Evolutionary conservation across 371 early-diverging fungal genomes (phyloP).

Genomic region (Umbelopsis sp.): DNA sequence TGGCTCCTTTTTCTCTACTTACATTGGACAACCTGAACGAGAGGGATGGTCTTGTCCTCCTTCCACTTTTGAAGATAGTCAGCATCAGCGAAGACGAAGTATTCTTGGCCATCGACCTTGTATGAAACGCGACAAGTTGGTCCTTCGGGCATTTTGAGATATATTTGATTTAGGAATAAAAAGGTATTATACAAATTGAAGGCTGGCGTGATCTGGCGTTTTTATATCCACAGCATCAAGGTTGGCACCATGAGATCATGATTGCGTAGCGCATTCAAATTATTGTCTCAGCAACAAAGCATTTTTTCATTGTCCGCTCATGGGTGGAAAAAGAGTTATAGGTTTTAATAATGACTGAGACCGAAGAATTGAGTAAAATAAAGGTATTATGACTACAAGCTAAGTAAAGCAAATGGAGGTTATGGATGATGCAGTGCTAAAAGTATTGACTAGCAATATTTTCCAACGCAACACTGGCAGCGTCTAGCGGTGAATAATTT

Average conservation of each 20-base stretch:
- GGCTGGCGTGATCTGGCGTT: neutral
- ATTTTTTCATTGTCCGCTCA: too few relatives aligned
- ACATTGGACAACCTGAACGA: conserved; percentile 52
- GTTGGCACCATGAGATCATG: conserved; percentile 3
- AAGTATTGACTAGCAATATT: conserved; percentile 1
- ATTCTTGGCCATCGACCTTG: conserved; percentile 31
- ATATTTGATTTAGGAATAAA: neutral
- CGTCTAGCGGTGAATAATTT: conserved; percentile 4
- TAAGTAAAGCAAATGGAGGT: too few relatives aligned
- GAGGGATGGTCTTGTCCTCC: conserved; percentile 43
- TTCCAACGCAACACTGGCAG: conserved; percentile 14
- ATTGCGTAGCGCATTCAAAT: neutral
- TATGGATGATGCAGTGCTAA: neutral
- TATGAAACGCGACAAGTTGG: neutral
- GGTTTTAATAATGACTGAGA: too few relatives aligned
- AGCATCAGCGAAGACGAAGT: conserved; percentile 43
- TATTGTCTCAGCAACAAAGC: too few relatives aligned
- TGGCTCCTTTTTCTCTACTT: neutral
- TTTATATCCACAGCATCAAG: neutral
- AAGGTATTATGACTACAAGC: too few relatives aligned
- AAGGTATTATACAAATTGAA: neutral
- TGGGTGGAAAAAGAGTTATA: too few relatives aligned
- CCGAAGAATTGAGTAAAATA: too few relatives aligned
- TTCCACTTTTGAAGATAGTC: conserved; percentile 40
- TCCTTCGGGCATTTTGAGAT: conserved; percentile 2